Conservation (phyloP, 306 rosid species). For the Potentilla sterilis region DNA sequence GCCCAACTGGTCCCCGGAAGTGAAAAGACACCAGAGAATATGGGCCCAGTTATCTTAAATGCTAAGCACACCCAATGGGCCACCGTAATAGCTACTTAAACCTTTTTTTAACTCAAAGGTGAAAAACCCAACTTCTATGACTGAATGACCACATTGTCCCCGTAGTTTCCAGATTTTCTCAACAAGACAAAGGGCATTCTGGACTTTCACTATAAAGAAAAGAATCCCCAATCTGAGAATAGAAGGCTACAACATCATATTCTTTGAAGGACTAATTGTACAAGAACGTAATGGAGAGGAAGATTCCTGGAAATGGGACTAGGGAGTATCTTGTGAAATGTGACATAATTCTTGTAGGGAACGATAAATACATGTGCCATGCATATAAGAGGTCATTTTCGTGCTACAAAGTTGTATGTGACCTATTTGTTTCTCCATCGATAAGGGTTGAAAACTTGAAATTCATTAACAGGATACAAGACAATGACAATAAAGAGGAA, state of each 20-base stretch:
- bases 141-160: neutral
- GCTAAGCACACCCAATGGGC: neutral
- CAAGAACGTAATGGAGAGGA: constrained; percentile 13
- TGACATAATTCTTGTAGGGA: neutral
- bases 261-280: neutral
- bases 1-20: neutral
- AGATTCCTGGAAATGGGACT: constrained; percentile 46
- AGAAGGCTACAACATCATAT: neutral
- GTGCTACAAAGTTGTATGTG: neutral
- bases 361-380: neutral
- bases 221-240: neutral
- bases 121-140: neutral
- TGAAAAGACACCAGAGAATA: neutral
- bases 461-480: neutral
- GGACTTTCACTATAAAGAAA: neutral
- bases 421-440: neutral
- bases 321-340: neutral
- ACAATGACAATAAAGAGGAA: constrained; percentile 1
- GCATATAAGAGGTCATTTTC: neutral
- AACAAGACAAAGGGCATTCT: neutral
- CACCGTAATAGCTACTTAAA: neutral
- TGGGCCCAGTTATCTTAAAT: neutral
- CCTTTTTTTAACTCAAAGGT: neutral
- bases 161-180: neutral
- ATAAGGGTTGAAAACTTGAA: neutral